Evolutionary conservation across 257 asterid species (phyloP).

Genomic region (Fraxinus cuspidata): DNA sequence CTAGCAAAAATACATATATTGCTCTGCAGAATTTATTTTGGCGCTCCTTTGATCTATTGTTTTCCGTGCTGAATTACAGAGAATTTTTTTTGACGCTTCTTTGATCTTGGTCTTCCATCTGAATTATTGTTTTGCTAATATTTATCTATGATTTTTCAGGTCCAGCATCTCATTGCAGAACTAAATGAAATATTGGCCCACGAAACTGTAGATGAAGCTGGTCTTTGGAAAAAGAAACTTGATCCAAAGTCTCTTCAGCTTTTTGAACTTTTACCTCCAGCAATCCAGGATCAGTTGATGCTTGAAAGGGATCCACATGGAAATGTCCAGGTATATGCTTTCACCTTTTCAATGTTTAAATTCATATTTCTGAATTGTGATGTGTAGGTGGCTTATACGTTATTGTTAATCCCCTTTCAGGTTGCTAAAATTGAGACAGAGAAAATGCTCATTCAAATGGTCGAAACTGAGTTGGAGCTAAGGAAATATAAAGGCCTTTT

Average conservation of each 20-base stretch:
- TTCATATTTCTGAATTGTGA: neutral
- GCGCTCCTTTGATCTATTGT: constrained; percentile 17
- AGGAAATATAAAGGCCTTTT: constrained; percentile 57
- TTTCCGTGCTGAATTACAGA: constrained; percentile 4
- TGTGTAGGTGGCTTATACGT: constrained; percentile 9
- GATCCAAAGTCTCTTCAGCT: constrained; percentile 54
- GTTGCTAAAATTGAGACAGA: constrained; percentile 89
- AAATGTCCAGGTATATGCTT: constrained; percentile 60
- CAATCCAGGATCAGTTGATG: constrained; percentile 70
- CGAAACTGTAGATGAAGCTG: constrained; percentile 68
- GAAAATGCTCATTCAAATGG: constrained; percentile 83
- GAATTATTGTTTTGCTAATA: neutral
- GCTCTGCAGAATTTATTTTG: neutral
- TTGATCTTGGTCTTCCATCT: no score
- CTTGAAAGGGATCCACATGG: constrained; percentile 88
- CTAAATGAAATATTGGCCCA: constrained; percentile 73
- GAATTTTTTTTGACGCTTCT: no score
- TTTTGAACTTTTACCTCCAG: constrained; percentile 57
- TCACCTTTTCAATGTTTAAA: neutral
- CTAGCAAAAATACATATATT: neutral
- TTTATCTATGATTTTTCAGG: constrained; percentile 37
- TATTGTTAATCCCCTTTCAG: constrained; percentile 30
- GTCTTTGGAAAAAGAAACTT: constrained; percentile 66
- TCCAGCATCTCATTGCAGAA: constrained; percentile 68
- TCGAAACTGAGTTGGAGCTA: constrained; percentile 62